Base-by-base conservation (phyloP, 345 rosid genomes). In the Eucalyptus regnans region DNA sequence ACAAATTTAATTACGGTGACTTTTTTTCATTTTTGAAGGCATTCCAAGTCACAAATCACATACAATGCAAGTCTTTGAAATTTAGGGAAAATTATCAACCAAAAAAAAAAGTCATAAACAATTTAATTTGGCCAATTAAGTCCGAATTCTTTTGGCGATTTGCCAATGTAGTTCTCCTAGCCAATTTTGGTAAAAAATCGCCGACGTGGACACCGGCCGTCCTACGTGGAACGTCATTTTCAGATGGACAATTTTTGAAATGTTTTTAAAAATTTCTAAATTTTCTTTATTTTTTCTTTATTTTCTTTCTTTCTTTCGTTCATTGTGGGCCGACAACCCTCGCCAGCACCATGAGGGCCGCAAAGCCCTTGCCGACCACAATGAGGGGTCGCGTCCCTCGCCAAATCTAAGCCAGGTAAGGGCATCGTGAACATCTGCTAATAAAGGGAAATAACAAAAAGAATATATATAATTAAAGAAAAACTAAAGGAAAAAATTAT, bases 141-240 rank as follows among this genome's bases (percentile, higher is more conserved):
- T 25, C 6, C 1, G 13, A 60, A 60, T 11, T 11, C 16, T 56
- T 25, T 60, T 60, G 4, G 11, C 3, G 0, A 60, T 60, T 60
- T 27, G 31, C 6, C 12, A 4, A 56, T 23, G 27, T 23, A 56
- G 29, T 17, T 56, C 12, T 10, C 27, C 29, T 0, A 1, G 16
- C n/a, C 68, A 60, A 60, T 23, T 27, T 60, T 60, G 31, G 14
- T 6, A 51, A 5, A 62, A 62, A 62, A 62, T 29, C 14, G 10
- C 15, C 15, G 31, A 12, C 0, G 4, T 62, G 4, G 31, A 62
- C 2, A 0, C 7, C 0, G 0, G 1, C 15, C 5, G 0, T 62
- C 8, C 8, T 62, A 12, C 1, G 0, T 62, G 68, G 3, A 29
- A 62, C 0, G 1, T 1, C 29, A 7, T 25, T 56, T 2, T 58